Percentiles rank a stretch among this genome's conserved stretches.
phyloP scores from a whole-genome alignment of 768 basidiomycete genomes.

The Amyloporia xantha region DNA sequence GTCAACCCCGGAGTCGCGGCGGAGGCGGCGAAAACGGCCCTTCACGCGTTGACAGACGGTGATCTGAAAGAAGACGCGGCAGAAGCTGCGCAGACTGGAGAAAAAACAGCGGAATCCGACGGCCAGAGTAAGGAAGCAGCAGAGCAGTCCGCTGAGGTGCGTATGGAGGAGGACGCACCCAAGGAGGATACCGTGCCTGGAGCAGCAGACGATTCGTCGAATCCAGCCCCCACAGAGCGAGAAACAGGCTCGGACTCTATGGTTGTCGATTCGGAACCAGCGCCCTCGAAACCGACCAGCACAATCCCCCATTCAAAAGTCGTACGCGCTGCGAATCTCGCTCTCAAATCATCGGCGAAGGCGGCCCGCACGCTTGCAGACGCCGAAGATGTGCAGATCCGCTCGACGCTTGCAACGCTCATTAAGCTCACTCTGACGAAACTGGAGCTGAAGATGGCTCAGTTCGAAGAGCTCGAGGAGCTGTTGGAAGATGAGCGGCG shows the following conservation, averaged over 20 bases:
- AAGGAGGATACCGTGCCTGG: too few relatives aligned
- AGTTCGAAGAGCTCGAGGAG: constrained; percentile 93
- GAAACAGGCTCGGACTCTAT: constrained; percentile 29
- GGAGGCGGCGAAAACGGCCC: constrained; percentile 86
- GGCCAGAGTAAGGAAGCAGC: constrained; percentile 31
- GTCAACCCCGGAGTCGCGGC: constrained; percentile 87
- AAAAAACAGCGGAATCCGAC: constrained; percentile 23
- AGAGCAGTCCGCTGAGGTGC: constrained; percentile 12
- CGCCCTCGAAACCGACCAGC: constrained; percentile 28
- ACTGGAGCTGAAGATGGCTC: constrained; percentile 89
- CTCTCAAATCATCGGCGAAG: constrained; percentile 83
- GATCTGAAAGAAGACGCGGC: constrained; percentile 29
- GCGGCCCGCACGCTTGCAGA: constrained; percentile 76
- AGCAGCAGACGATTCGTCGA: constrained; percentile 17
- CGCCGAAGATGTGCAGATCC: constrained; percentile 78
- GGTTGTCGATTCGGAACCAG: constrained; percentile 36
- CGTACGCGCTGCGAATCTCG: constrained; percentile 76
- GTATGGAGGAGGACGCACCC: constrained; percentile 39
- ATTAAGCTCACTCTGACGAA: constrained; percentile 83
- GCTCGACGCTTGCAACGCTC: constrained; percentile 69
- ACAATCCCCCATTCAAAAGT: constrained; percentile 67
- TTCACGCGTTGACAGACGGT: constrained; percentile 72
- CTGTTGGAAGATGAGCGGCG: constrained; percentile 87
- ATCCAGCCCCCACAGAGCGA: constrained; percentile 11
- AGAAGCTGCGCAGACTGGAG: constrained; percentile 27